These are phyloP conservation scores for Tulasnella sp. DNA, from an alignment of 768 basidiomycete genomes.

Conservation along the genomic window DNA sequence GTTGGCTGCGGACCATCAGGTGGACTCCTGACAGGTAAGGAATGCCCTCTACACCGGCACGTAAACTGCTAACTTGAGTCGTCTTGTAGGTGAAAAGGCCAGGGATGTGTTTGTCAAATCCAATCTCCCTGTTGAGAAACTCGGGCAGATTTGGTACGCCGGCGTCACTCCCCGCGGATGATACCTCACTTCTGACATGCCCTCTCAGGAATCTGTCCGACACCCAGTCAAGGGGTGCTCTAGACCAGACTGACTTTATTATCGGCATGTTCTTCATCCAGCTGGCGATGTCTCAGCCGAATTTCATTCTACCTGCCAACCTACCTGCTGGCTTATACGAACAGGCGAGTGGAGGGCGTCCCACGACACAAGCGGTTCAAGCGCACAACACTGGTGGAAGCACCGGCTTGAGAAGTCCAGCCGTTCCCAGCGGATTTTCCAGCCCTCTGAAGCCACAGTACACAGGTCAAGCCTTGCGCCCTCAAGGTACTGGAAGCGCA, in stretches of 20 bases:
- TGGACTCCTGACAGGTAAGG: conserved; percentile 62
- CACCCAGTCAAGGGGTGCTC: conserved; percentile 77
- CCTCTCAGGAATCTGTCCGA: conserved; percentile 78
- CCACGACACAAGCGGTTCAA: conserved; percentile 5
- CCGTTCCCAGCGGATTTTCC: not conserved
- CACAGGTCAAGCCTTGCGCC: conserved; percentile 22
- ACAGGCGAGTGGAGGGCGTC: conserved; percentile 38
- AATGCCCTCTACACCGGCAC: not conserved
- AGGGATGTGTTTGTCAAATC: conserved; percentile 87
- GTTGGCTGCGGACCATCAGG: conserved; percentile 54
- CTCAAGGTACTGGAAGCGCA: not conserved
- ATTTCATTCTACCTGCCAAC: conserved; percentile 55
- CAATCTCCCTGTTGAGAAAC: conserved; percentile 70
- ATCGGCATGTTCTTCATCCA: conserved; percentile 97
- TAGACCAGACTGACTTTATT: conserved; percentile 86
- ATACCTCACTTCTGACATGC: not conserved
- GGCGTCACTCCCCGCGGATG: too few relatives aligned
- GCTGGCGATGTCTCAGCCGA: conserved; percentile 70
- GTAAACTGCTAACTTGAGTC: conserved; percentile 2
- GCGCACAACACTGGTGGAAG: conserved; percentile 2
- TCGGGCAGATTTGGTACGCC: conserved; percentile 80
- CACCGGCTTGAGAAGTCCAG: not conserved
- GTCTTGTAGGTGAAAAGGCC: conserved; percentile 62
- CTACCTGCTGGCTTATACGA: conserved; percentile 83
- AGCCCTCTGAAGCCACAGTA: conserved; percentile 45